Conservation (phyloP, 2,329 filamentous ascomycete genomes). For the Trichoderma lentiforme region DNA sequence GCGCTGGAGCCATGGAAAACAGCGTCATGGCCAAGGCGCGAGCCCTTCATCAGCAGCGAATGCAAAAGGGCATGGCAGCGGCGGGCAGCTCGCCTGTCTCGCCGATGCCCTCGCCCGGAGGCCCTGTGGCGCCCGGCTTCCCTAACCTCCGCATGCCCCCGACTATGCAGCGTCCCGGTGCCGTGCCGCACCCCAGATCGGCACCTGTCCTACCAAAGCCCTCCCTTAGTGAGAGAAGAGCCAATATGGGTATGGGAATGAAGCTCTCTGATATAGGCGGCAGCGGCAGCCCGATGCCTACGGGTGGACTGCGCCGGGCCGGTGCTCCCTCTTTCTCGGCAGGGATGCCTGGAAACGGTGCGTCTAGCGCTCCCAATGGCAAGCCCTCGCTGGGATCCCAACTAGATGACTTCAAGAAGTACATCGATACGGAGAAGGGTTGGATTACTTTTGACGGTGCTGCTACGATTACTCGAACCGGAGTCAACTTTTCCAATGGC, state of each 20-base stretch:
- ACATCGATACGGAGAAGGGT: conserved; percentile 87
- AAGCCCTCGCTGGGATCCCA: conserved; percentile 44
- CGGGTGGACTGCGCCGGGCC: conserved; percentile 28
- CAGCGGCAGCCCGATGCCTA: conserved; percentile 23
- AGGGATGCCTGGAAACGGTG: conserved; percentile 34
- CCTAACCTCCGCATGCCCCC: conserved; percentile 43
- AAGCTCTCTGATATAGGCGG: conserved; percentile 54
- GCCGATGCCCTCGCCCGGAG: conserved; percentile 32
- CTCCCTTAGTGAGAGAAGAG: conserved; percentile 65
- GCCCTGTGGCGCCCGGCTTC: conserved; percentile 41
- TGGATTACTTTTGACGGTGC: conserved; percentile 92
- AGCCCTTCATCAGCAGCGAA: conserved; percentile 45
- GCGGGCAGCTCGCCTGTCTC: conserved; percentile 29
- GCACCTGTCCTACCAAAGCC: conserved; percentile 51
- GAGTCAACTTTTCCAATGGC: conserved; percentile 89
- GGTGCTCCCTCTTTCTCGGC: conserved; percentile 43
- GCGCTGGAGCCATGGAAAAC: conserved; percentile 35
- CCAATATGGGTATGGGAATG: conserved; percentile 47
- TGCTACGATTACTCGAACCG: conserved; percentile 80
- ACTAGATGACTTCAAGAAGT: conserved; percentile 65
- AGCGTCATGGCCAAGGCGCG: conserved; percentile 47
- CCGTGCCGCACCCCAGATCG: conserved; percentile 50
- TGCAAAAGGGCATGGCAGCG: conserved; percentile 42
- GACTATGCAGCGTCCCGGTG: conserved; percentile 44
- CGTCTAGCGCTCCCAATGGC: conserved; percentile 11